A percentile compares a stretch with the other conserved stretches of the same genome.
These are phyloP conservation scores for Beta vulgaris DNA, from an alignment of 148 eudicot species.

Conservation along the genomic window DNA sequence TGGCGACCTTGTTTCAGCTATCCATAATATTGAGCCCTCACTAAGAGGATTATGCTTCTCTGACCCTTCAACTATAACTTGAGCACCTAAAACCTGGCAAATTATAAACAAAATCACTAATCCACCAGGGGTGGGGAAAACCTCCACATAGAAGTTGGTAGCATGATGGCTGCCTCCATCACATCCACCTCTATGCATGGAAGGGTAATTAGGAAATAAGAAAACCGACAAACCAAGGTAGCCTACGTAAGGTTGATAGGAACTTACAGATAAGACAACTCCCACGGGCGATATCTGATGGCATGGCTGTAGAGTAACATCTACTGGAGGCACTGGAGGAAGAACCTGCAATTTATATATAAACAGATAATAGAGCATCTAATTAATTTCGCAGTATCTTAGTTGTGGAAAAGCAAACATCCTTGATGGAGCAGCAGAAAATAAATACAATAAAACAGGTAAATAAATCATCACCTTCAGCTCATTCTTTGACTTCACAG, in stretches of 20 bases:
- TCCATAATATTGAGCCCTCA: slow-evolving; percentile 93
- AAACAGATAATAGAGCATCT: too few relatives aligned
- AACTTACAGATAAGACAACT: slow-evolving; percentile 63
- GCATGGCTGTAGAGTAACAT: slow-evolving; percentile 56
- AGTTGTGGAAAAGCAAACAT: background rate
- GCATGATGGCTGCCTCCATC: background rate
- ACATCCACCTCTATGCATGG: background rate
- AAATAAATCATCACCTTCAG: slow-evolving; percentile 34
- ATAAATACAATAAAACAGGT: background rate
- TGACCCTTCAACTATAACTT: slow-evolving; percentile 83
- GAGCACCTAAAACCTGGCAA: slow-evolving; percentile 63
- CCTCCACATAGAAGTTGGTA: background rate
- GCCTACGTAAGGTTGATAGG: background rate
- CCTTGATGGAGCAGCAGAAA: background rate
- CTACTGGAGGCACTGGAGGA: slow-evolving; percentile 76
- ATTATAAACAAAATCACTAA: slow-evolving; percentile 6
- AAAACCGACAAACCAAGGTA: slow-evolving; percentile 7
- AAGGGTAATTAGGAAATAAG: background rate
- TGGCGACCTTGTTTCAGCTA: slow-evolving; percentile 66
- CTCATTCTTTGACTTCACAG: slow-evolving; percentile 75
- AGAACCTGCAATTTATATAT: slow-evolving; percentile 84
- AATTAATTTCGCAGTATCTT: background rate
- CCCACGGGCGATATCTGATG: slow-evolving; percentile 80
- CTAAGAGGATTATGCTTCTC: slow-evolving; percentile 81
- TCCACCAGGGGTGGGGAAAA: background rate